phyloP scores from a whole-genome alignment of 805 yeast genomes.

The Cyberlindnera mrakii region DNA sequence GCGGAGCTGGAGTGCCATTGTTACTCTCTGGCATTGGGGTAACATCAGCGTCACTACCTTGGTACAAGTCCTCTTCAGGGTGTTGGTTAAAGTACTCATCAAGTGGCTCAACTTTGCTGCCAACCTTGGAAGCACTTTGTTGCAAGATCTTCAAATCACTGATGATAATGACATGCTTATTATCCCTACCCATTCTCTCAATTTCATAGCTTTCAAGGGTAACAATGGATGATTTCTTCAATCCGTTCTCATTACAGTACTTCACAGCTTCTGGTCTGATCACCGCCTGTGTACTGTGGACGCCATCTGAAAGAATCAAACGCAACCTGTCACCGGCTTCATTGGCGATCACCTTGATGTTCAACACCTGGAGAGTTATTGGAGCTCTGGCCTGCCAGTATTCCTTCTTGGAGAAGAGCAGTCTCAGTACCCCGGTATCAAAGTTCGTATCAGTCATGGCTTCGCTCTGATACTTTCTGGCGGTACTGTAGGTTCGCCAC shows the following conservation, averaged over 20 bases:
- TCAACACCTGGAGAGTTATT: conserved; percentile 30
- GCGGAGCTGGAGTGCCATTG: conserved; percentile 8
- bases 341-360: conserved; percentile 32
- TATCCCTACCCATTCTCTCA: conserved; percentile 32
- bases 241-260: conserved; percentile 37
- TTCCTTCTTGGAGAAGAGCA: conserved; percentile 16
- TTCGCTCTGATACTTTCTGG: background rate
- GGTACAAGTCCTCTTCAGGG: conserved; percentile 43
- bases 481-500: background rate
- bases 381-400: conserved; percentile 20
- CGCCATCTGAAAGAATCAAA: conserved; percentile 47
- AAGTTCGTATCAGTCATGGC: conserved; percentile 8
- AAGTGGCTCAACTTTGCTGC: conserved; percentile 34
- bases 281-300: conserved; percentile 43
- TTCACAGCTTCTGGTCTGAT: conserved; percentile 45
- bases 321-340: conserved; percentile 37
- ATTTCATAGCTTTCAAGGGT: conserved; percentile 35
- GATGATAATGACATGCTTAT: conserved; percentile 26
- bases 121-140: conserved; percentile 32
- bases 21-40: conserved; percentile 19
- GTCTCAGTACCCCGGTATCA: conserved; percentile 13
- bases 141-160: conserved; percentile 23
- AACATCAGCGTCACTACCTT: conserved; percentile 15
- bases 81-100: conserved; percentile 55
- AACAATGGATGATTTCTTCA: conserved; percentile 39